These are phyloP conservation scores for Brassica juncea DNA, from an alignment of 345 rosid genomes.

Conservation along the genomic window DNA sequence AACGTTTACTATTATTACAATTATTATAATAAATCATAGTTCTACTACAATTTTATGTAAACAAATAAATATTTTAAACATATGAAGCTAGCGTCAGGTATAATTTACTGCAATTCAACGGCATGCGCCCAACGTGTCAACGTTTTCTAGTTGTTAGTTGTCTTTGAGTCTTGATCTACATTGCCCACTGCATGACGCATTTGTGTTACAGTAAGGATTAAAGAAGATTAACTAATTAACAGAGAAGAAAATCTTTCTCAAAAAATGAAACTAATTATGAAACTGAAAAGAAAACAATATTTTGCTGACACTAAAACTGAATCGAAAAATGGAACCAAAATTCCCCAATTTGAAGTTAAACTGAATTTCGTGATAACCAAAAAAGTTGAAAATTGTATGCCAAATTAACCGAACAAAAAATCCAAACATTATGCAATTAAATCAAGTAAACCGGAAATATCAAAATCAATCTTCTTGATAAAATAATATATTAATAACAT, in stretches of 20 bases:
- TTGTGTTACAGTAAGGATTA: conserved; percentile 5
- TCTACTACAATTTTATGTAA: neutral
- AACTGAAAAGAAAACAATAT: neutral
- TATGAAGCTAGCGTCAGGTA: conserved; percentile 5
- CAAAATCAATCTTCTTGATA: neutral
- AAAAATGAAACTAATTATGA: neutral
- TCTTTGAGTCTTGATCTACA: conserved; percentile 14
- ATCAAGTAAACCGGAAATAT: neutral
- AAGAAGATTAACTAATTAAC: neutral
- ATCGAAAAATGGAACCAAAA: neutral
- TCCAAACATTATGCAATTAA: neutral
- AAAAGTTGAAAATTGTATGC: neutral
- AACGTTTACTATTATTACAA: neutral
- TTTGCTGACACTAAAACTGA: neutral
- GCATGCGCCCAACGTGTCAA: conserved; percentile 40
- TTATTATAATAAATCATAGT: neutral
- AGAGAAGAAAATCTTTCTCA: neutral
- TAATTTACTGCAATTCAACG: conserved; percentile 22
- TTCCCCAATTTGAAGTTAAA: neutral
- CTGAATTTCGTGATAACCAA: neutral
- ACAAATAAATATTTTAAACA: neutral
- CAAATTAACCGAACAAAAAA: neutral
- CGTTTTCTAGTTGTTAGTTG: neutral
- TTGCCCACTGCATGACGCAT: conserved; percentile 32
- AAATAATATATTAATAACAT: neutral